Base-by-base conservation (phyloP, 2,329 filamentous ascomycete species). In the Cercospora sp. region DNA sequence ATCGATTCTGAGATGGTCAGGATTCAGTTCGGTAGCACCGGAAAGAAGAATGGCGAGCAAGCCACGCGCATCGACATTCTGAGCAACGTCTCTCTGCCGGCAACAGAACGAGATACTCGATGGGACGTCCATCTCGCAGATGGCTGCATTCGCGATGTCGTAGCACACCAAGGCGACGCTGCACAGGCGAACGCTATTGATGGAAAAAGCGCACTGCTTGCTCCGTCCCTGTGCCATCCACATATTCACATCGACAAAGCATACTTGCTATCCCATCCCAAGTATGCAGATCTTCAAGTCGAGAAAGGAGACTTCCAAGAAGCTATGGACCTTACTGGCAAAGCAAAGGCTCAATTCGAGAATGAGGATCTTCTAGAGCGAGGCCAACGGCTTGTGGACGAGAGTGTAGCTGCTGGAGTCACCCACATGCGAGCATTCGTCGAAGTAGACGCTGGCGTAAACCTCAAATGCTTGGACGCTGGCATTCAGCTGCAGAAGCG, bases 201-300 rank as follows among this genome's bases (percentile, higher is more conserved):
- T 69, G 81, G 78, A 18, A 64, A 72, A 23, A 78, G 77, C 60
- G 76, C 80, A 28, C 77, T 87, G 1, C 72, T 87, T 10, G 78
- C 81, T 20, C 87, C 88, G 3, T 83, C 85, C 8, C 83, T 92
- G 3, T 91, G 89, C 71, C 90, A 92, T 74, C 89, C 90, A 7
- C 90, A 92, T 72, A 86, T 92, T 61, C 90, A 92, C 74, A 82
- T 92, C 30, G 90, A 92, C 78, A 90, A 90, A 74, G 84, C 86
- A 45, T 90, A 87, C 72, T 78, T 90, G 30, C 81, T 90, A 9
- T 86, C 82, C 20, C 83, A 87, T 71, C 84, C 85, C 4, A 84
- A 84, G 73, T 91, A 89, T 77, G 80, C 83, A 1, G 84, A 90
- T 72, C 81, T 91, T 13, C 82, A 86, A 45, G 87, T 90, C 16